Conservation (phyloP, 768 basidiomycete genomes). For the Leucosporidium yakuticum region DNA sequence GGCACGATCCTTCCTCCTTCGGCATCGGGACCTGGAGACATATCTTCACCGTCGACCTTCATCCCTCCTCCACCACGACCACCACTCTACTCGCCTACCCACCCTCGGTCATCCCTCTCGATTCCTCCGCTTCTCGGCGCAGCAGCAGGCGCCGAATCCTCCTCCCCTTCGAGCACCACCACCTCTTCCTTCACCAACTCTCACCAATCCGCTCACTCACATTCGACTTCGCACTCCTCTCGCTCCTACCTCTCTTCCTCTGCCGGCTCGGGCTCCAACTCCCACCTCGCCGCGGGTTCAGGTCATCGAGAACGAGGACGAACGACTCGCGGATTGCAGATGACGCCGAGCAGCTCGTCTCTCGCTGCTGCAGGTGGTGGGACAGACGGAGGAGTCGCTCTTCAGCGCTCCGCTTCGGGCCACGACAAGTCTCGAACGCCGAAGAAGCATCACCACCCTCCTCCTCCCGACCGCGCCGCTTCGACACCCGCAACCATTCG, state of each 20-base stretch:
- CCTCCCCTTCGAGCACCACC: slow-evolving; percentile 11
- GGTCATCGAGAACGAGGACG: too few species aligned
- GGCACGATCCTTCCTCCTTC: slow-evolving; percentile 19
- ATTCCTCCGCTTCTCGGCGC: neutral
- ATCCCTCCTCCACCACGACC: slow-evolving; percentile 1
- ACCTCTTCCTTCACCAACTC: slow-evolving; percentile 11
- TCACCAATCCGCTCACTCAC: slow-evolving; percentile 8
- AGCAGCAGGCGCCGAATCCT: slow-evolving; percentile 3
- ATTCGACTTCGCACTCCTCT: slow-evolving; percentile 1
- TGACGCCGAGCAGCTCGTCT: too few species aligned
- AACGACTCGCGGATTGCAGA: too few species aligned
- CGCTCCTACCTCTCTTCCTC: slow-evolving; percentile 9
- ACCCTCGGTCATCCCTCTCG: neutral
- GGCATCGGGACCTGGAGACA: neutral
- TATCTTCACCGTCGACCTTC: slow-evolving; percentile 9
- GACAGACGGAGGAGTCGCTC: too few species aligned
- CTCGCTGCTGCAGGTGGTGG: too few species aligned
- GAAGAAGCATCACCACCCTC: too few species aligned
- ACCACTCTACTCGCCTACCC: neutral
- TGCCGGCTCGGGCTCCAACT: slow-evolving; percentile 1
- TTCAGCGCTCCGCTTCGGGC: too few species aligned
- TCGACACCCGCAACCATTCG: too few species aligned
- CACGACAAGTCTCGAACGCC: too few species aligned
- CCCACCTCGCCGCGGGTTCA: too few species aligned
- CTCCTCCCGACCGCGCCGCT: too few species aligned